Evolutionary conservation across 306 rosid species (phyloP).

Genomic region (Calophaca sinica): DNA sequence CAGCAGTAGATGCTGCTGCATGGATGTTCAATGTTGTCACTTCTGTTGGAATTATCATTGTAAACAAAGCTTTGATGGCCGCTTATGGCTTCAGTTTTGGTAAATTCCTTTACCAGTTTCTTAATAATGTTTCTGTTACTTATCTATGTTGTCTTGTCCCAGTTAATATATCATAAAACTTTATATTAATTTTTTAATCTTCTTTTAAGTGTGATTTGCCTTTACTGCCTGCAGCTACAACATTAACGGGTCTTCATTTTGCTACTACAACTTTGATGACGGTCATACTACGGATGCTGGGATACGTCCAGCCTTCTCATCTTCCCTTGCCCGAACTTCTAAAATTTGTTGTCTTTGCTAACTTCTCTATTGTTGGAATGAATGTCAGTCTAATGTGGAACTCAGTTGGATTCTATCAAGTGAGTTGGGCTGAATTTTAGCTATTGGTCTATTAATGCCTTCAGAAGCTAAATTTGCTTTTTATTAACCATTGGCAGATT

Average conservation of each 20-base stretch:
- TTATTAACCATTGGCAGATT: slow-evolving; percentile 58
- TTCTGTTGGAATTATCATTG: slow-evolving; percentile 88
- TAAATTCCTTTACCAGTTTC: slow-evolving; percentile 41
- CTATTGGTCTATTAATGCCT: slow-evolving; percentile 32
- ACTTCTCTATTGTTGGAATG: slow-evolving; percentile 94
- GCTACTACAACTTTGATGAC: slow-evolving; percentile 82
- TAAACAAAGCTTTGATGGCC: slow-evolving; percentile 92
- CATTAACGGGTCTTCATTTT: slow-evolving; percentile 88
- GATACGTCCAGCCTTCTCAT: slow-evolving; percentile 79
- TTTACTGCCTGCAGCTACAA: slow-evolving; percentile 77
- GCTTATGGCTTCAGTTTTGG: slow-evolving; percentile 91
- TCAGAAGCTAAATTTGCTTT: slow-evolving; percentile 43
- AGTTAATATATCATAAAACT: not conserved
- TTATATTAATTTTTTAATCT: not conserved
- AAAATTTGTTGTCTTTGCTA: slow-evolving; percentile 84
- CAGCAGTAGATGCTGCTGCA: slow-evolving; percentile 79
- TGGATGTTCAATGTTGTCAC: slow-evolving; percentile 95
- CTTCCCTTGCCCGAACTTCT: slow-evolving; percentile 81
- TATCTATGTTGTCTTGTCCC: slow-evolving; percentile 31
- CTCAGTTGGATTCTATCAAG: slow-evolving; percentile 97
- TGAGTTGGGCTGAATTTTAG: slow-evolving; percentile 47
- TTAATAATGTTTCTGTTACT: slow-evolving; percentile 20
- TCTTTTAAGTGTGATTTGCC: slow-evolving; percentile 39
- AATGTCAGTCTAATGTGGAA: slow-evolving; percentile 96
- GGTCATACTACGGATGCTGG: slow-evolving; percentile 66